Evolutionary conservation across 2,329 filamentous ascomycete species (phyloP).

Genomic region (Esteya vermicola): DNA sequence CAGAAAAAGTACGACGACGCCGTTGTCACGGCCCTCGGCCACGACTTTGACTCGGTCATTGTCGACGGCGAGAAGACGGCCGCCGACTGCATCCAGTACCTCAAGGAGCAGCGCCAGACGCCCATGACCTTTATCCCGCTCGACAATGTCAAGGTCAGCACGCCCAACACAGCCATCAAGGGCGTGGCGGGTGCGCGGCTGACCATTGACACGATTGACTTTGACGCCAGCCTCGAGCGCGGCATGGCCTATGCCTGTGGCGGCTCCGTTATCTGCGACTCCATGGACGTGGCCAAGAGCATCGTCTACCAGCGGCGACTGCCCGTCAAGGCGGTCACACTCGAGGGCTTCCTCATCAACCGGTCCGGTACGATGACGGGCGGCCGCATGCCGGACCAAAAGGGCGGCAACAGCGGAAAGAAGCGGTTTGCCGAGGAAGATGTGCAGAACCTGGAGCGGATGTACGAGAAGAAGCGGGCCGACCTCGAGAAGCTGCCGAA

Average conservation of each 20-base stretch:
- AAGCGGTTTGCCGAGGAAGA: constrained; percentile 83
- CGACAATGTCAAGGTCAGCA: constrained; percentile 92
- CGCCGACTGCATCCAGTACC: constrained; percentile 83
- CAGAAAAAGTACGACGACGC: constrained; percentile 95
- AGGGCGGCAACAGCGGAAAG: constrained; percentile 51
- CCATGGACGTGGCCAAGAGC: constrained; percentile 70
- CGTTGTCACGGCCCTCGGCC: constrained; percentile 79
- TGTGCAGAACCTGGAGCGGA: constrained; percentile 66
- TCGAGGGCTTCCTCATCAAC: constrained; percentile 93
- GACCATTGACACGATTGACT: constrained; percentile 93
- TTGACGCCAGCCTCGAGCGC: constrained; percentile 73
- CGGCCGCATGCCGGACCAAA: constrained; percentile 65
- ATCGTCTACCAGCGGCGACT: constrained; percentile 76
- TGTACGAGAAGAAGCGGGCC: constrained; percentile 60
- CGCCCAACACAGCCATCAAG: constrained; percentile 80
- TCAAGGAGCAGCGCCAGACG: constrained; percentile 76
- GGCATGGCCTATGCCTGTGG: constrained; percentile 93
- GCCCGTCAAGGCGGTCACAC: constrained; percentile 83
- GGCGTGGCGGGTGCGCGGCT: constrained; percentile 74
- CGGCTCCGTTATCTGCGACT: constrained; percentile 88
- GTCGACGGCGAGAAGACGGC: constrained; percentile 93
- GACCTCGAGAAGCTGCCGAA: constrained; percentile 73
- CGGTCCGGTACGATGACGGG: constrained; percentile 96
- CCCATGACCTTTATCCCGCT: constrained; percentile 92
- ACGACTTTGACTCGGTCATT: constrained; percentile 86